Conservation (phyloP, 495 filamentous ascomycete species). For the Penicillium longicatenatum region DNA sequence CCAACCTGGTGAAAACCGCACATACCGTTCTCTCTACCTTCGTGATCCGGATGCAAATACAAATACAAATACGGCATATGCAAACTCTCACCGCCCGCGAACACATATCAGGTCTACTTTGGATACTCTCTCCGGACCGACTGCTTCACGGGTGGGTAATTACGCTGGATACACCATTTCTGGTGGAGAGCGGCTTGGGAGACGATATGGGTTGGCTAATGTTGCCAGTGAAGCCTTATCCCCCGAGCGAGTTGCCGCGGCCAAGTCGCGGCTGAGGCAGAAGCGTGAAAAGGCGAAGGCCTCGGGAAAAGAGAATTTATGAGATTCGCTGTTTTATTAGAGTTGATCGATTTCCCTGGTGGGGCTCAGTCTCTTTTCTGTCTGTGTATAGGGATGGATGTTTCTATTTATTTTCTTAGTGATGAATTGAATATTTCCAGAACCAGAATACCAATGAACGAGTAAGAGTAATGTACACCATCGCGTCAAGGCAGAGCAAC, state of each 20-base stretch:
- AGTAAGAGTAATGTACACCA: neutral
- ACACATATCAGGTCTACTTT: conserved; percentile 38
- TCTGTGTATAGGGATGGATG: neutral
- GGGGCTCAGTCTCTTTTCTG: neutral
- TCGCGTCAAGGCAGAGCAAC: neutral
- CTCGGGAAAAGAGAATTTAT: conserved; percentile 35
- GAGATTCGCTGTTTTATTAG: neutral
- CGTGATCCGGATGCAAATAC: conserved; percentile 15
- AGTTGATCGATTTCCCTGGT: neutral
- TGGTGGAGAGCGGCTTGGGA: conserved; percentile 42
- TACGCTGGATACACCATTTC: conserved; percentile 27
- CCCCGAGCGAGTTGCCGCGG: conserved; percentile 61
- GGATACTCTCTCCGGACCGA: conserved; percentile 23
- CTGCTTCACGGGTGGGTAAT: conserved; percentile 9
- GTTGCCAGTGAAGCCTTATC: conserved; percentile 50
- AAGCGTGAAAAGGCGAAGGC: conserved; percentile 39
- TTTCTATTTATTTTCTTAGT: neutral
- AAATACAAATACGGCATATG: conserved; percentile 15
- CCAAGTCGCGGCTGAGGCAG: conserved; percentile 62
- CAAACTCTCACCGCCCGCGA: conserved; percentile 25
- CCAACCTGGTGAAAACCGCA: conserved; percentile 23
- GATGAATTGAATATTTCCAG: neutral
- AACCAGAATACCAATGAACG: neutral
- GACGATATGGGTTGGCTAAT: conserved; percentile 32
- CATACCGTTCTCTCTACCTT: conserved; percentile 30